Conservation (phyloP, 345 rosid species). For the Rhodamnia argentea region DNA sequence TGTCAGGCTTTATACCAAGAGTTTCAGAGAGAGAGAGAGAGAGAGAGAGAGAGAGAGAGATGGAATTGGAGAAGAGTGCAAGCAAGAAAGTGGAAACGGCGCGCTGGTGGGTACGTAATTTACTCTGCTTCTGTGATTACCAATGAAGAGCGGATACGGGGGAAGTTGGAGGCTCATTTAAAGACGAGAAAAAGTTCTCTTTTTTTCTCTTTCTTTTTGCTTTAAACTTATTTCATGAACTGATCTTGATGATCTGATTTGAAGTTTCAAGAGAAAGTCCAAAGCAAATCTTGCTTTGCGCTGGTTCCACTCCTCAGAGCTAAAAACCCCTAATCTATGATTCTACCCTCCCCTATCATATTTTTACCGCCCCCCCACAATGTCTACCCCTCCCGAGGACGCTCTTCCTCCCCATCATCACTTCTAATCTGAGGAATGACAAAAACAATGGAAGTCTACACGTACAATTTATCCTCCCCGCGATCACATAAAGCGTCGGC, state of each 20-base stretch:
- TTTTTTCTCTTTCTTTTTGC: not conserved
- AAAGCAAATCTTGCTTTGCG: not conserved
- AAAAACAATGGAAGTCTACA: not conserved
- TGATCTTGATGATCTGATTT: not conserved
- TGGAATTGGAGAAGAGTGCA: not conserved
- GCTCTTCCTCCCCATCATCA: not conserved
- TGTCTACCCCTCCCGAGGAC: not conserved
- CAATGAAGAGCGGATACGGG: not conserved
- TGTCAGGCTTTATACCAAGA: not conserved
- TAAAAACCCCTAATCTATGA: not conserved
- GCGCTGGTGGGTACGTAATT: not conserved
- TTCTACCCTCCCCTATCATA: not conserved
- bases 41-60: not conserved
- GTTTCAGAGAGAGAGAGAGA: not conserved
- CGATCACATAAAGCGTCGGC: not conserved
- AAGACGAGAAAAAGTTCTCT: not conserved
- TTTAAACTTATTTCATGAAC: not conserved
- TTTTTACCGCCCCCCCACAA: not conserved
- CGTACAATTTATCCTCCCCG: not conserved
- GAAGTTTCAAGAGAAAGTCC: not conserved
- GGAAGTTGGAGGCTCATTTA: not conserved
- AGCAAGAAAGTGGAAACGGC: not conserved
- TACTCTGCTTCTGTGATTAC: not conserved
- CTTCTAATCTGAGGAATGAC: not conserved
- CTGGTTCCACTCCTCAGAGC: not conserved